A percentile compares a stretch with the other conserved stretches of the same genome.
These are phyloP conservation scores for Trametes coccinea DNA, from an alignment of 768 basidiomycete species.

Conservation along the genomic window DNA sequence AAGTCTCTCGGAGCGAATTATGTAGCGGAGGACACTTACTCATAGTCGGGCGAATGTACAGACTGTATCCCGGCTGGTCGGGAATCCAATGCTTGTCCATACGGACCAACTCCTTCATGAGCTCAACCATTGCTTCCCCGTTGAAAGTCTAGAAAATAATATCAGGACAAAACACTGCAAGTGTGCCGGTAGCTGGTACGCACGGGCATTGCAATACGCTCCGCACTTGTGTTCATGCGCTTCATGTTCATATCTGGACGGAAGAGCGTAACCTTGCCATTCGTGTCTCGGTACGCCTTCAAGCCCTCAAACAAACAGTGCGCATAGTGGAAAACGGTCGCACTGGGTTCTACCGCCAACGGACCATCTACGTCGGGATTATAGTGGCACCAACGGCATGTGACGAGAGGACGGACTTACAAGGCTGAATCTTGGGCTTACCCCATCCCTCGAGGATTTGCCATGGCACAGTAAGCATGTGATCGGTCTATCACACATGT, in stretches of 20 bases:
- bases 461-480: slow-evolving; percentile 84
- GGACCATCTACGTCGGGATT: slow-evolving; percentile 54
- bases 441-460: slow-evolving; percentile 74
- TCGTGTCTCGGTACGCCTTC: slow-evolving; percentile 83
- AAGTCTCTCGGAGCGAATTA: neutral
- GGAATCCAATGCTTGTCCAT: slow-evolving; percentile 93
- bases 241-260: slow-evolving; percentile 98
- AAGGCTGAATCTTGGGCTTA: slow-evolving; percentile 78
- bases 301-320: slow-evolving; percentile 91
- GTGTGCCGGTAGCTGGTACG: slow-evolving; percentile 25
- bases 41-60: slow-evolving; percentile 87
- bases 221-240: slow-evolving; percentile 86
- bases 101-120: slow-evolving; percentile 84
- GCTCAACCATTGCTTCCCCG: slow-evolving; percentile 67
- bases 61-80: slow-evolving; percentile 79
- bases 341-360: slow-evolving; percentile 72
- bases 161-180: neutral
- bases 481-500: slow-evolving; percentile 59
- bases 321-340: slow-evolving; percentile 90
- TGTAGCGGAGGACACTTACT: slow-evolving; percentile 34
- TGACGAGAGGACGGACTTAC: slow-evolving; percentile 43
- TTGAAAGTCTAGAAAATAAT: slow-evolving; percentile 61
- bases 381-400: neutral
- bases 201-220: slow-evolving; percentile 75
- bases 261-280: slow-evolving; percentile 80